Evolutionary conservation across 2,329 filamentous ascomycete species (phyloP), one percentile per base, ranked within the genome.

Genomic region (Pseudogymnoascus sp.): DNA sequence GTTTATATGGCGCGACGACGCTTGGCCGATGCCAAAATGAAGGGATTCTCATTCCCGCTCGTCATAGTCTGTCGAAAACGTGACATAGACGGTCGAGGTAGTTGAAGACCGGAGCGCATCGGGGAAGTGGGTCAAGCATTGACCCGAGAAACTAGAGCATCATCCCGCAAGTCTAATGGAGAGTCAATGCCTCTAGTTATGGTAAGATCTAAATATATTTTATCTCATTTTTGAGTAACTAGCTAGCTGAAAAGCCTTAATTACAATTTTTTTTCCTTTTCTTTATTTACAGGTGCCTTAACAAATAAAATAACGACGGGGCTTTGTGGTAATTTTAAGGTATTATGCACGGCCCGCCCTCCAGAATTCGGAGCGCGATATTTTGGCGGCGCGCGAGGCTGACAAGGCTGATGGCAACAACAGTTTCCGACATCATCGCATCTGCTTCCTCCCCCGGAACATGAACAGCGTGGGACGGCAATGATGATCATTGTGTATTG

Each of bases 11-110:
- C 43, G 14, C 43, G 43, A 50, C 22, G 4, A 25, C 14, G 25
- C 15, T 50, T 50, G 43, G 43, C 43, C 43, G 43, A 50, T 50
- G 43, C 43, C 43, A 50, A 50, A 50, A 50, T 50, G 43, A 50
- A 50, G 43, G 22, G 25, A 50, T 18, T 50, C 25, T 50, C 43
- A 50, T 50, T 30, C 43, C 43, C 8, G 7, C 25, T 50, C 43
- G 43, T 50, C 43, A 30, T 50, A 50, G 25, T 15, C 43, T 18
- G 25, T 50, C 22, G 22, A 12, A 28, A 50, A 30, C 22, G 43
- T 50, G 43, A 50, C 43, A 15, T 50, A 4, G n/a, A 11, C 2
- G 7, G 25, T 50, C 15, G 43, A 50, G 25, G 43, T 15, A 11
- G 25, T 20, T 28, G 35, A 12, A 50, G 43, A 50, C 22, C n/a